A percentile compares a stretch with the other conserved stretches of the same genome.
Conservation (phyloP, 306 rosid species). For the Adenanthera pavonina region DNA sequence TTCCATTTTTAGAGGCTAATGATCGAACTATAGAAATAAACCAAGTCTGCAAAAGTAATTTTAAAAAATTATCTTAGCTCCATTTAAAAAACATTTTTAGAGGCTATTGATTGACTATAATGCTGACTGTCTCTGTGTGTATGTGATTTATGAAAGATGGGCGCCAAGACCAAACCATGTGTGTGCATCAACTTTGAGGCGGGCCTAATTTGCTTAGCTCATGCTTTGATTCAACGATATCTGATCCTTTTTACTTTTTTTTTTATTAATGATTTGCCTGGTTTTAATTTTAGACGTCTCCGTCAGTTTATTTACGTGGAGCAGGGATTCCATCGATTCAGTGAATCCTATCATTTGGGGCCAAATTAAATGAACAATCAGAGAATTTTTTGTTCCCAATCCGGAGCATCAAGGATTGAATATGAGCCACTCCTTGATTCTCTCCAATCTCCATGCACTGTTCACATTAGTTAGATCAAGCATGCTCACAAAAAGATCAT, state of each 20-base stretch:
- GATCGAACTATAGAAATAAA: no score
- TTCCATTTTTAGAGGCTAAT: no score
- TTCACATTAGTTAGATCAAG: background rate
- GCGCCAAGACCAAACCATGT: constrained; percentile 22
- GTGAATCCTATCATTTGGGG: constrained; percentile 35
- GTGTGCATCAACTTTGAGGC: constrained; percentile 48
- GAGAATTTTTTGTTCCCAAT: constrained; percentile 26
- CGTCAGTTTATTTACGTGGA: constrained; percentile 31
- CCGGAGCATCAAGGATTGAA: background rate
- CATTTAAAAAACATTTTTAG: background rate
- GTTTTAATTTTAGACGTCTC: constrained; percentile 27
- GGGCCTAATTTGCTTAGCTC: constrained; percentile 49
- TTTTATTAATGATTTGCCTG: background rate
- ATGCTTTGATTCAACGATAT: constrained; percentile 53
- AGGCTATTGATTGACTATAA: constrained; percentile 43
- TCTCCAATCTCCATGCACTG: no score
- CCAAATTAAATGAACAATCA: background rate
- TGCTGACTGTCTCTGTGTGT: constrained; percentile 6
- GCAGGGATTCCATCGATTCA: constrained; percentile 37
- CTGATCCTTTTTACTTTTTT: constrained; percentile 24
- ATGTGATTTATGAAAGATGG: constrained; percentile 21
- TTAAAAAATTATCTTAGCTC: background rate
- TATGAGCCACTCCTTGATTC: background rate
- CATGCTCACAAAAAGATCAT: background rate
- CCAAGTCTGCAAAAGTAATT: background rate